Base-by-base conservation (phyloP, 768 basidiomycete genomes). In the Boletus patriciae region DNA sequence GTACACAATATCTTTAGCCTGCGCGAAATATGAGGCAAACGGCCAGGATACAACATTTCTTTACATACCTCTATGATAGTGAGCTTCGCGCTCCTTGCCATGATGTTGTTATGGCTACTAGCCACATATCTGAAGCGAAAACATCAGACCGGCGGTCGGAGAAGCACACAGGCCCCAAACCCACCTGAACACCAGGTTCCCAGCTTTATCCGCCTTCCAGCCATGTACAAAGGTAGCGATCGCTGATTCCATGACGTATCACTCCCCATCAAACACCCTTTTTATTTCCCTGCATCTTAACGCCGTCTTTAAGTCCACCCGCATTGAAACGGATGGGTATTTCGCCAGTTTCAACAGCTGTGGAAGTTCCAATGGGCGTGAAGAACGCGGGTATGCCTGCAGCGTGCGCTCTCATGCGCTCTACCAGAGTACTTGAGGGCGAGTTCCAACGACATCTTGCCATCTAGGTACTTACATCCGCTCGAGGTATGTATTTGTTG, bases 161-260 rank as follows among this genome's bases (percentile, higher is more conserved):
- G 25, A n/a, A 52, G 25, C 41, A 46, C 34, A 64, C 25, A n/a
- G 40, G 16, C 23, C 23, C 40, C n/a, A 29, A n/a, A 55, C 54
- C 42, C 62, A 90, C 87, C 91, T 80, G 78, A 95, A 96, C 31
- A 93, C 84, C 62, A 86, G 86, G 72, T 95, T 95, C 6, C 92
- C 92, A 46, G 84, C 80, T 68, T 92, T 91, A 64, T 95, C 93
- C 15, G 84, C 94, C 71, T 94, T 94, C 92, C 92, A 94, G 16
- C 90, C 92, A 38, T 85, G 78, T 40, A 94, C 77, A 69, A 95
- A 86, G 7, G 93, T 92, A 62, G 80, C 76, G 59, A 92, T 82
- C 2, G 89, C 86, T 25, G 85, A 81, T 70, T 94, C 92, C 70
- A 94, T 73, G 37, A 94, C 74, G 72, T 87, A 94, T 69, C 82